Evolutionary conservation across 108 stramenopile genomes (phyloP), one percentile per base, ranked within the genome.

Genomic region (Pseudonitzschia multistriata): DNA sequence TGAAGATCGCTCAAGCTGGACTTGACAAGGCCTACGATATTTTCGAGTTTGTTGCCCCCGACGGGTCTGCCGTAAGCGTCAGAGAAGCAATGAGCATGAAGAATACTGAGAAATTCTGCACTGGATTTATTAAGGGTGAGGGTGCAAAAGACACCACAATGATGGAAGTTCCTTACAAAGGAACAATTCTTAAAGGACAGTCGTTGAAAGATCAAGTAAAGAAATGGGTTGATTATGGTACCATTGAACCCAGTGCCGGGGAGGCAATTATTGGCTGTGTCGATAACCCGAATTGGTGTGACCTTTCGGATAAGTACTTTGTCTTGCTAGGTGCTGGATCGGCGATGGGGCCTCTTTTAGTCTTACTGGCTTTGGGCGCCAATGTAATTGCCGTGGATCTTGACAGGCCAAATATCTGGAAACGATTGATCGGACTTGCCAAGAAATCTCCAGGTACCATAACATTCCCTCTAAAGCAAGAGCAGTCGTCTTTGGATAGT

Each of bases 311-410:
- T 74, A 73, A 74, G 50, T 96, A 97, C 79, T 98, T 98, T 77
- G 97, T 98, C 0, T 73, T 98, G 37, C 80, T 98, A 52, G 97
- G 97, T n/a, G 97, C 97, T 62, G 95, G 95, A 36, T 96, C 95
- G 22, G 97, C 97, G 63, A 98, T 98, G 98, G 98, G 98, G 54
- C 98, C 98, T n/a, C 84, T 96, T 56, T 78, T 87, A 53, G 89
- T 96, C 1, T 82, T 98, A 49, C 84, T 98, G 74, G 88, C 90
- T 33, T 82, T 96, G 52, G 98, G 98, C 31, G 98, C 98, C 29
- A 98, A 97, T 77, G 89, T 97, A 27, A 79, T 98, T 73, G 96
- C 95, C 25, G 79, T 98, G 68, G 98, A 98, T 81, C 79, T 98
- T 69, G 97, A 98, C 71, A 85, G 97, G 37, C 81, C 92, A 21